A percentile compares a stretch with the other conserved stretches of the same genome.
Evolutionary conservation across 2,329 filamentous ascomycete species (phyloP).

Genomic region (Sphaerulina populicola): DNA sequence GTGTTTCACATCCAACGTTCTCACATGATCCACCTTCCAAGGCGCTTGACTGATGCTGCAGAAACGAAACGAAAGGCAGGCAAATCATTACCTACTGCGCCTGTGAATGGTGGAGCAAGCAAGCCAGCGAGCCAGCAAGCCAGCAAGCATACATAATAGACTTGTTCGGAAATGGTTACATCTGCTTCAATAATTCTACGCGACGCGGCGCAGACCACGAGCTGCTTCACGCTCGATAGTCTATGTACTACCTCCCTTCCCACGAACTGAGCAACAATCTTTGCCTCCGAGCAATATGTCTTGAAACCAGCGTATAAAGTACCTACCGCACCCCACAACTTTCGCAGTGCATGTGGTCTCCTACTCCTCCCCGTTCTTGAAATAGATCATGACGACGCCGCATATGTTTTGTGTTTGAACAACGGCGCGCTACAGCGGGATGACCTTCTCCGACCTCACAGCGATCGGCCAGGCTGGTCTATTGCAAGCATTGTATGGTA

Average conservation of each 20-base stretch:
- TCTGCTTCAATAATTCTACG: neutral
- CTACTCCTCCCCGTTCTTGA: neutral
- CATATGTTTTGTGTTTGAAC: neutral
- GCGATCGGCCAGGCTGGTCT: neutral
- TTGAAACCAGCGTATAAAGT: neutral
- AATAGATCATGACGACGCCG: neutral
- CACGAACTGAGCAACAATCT: too few species aligned
- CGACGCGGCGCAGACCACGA: neutral
- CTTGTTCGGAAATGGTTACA: neutral
- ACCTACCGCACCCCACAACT: constrained; percentile 5
- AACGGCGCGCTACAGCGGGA: neutral
- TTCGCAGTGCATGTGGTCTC: neutral
- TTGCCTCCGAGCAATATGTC: neutral
- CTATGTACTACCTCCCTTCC: too few species aligned
- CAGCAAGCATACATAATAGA: neutral
- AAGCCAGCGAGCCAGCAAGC: neutral
- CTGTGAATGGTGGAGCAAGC: neutral
- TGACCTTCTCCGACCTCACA: neutral
- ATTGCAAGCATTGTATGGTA: neutral
- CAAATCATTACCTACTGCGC: neutral
- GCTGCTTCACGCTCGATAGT: too few species aligned
- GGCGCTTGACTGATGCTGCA: neutral
- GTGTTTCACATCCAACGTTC: neutral
- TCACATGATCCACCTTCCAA: neutral
- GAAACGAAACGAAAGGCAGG: neutral